phyloP scores from a whole-genome alignment of 2,329 filamentous ascomycete species.

The Helotiales sp. region DNA sequence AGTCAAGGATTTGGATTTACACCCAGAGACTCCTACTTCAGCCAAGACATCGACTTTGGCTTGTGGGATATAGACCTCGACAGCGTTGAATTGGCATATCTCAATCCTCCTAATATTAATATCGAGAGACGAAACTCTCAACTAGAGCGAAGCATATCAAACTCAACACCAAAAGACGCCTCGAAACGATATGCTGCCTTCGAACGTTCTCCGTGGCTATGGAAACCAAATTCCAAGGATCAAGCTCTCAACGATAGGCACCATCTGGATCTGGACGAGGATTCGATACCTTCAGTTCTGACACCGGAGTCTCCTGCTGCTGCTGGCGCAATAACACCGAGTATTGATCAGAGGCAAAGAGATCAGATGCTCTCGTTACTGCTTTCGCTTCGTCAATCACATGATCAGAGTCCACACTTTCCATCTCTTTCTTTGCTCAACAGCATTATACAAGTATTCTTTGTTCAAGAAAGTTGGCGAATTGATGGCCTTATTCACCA shows the following conservation, averaged over 20 bases:
- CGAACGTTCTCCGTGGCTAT: conserved; percentile 25
- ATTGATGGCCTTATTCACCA: conserved; percentile 20
- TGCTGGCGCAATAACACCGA: neutral
- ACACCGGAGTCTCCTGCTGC: conserved; percentile 11
- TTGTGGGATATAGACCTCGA: conserved; percentile 18
- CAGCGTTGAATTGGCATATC: conserved; percentile 5
- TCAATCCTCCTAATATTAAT: neutral
- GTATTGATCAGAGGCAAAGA: conserved; percentile 13
- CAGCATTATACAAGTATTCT: conserved; percentile 20
- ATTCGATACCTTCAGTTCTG: conserved; percentile 18
- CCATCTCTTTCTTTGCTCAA: conserved; percentile 23
- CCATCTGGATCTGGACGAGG: conserved; percentile 22
- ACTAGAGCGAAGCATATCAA: neutral
- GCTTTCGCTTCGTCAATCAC: conserved; percentile 4
- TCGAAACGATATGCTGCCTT: conserved; percentile 24
- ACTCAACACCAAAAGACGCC: conserved; percentile 1
- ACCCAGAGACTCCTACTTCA: neutral
- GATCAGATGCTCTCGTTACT: conserved; percentile 18
- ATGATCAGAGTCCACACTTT: conserved; percentile 9
- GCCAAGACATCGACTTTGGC: conserved; percentile 19
- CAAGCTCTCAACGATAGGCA: conserved; percentile 17
- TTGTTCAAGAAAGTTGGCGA: conserved; percentile 15
- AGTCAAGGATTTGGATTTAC: neutral
- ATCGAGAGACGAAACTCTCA: neutral
- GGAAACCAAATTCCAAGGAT: conserved; percentile 19